Base-by-base conservation (phyloP, 306 rosid genomes). In the Phaseolus lunatus region DNA sequence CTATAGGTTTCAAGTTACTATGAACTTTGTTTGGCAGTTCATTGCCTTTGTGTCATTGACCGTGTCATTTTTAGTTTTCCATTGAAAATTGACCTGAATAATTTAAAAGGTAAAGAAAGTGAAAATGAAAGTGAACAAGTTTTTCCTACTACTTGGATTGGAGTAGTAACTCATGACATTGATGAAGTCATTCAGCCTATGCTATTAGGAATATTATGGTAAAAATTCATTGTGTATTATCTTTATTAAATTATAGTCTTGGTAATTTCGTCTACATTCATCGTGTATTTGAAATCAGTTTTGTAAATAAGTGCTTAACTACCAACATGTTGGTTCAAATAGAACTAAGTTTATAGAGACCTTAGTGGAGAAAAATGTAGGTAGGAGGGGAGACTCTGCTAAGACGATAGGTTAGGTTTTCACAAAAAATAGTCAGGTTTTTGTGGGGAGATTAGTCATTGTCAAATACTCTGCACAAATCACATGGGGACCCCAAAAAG, bases 221-320 rank as follows among this genome's bases (percentile, higher is more conserved):
- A 15, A 27, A 67, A 12, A 16, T 70, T 69, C 26, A 68, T 68
- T 57, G 52, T 29, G 22, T 9, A 10, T 39, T 23, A 47, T 45
- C 27, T 31, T 70, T 48, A 22, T 22, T 9, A 22, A 54, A 54
- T 9, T 31, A 24, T 14, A 45, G 29, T 47, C 31, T 47, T 29
- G 45, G 5, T 78, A 43, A 75, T 64, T 61, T 75, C 12, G 47
- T 67, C 33, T 53, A 9, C 14, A 8, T 77, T 77, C 29, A 52
- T 6, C 22, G 53, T 37, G 56, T 11, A 35, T 26, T 14, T 39
- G 16, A 53, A 63, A 37, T 37, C 45, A 22, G 20, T 52, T 53
- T 52, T 44, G 12, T 39, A 39, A 52, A 26, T 23, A 52, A 76
- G 14, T 73, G 43, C 27, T 41, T 58, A 5, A 12, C 48, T 12